These are phyloP conservation scores for Zygoascus bituminiphila DNA, from an alignment of 805 yeast species.

Conservation along the genomic window DNA sequence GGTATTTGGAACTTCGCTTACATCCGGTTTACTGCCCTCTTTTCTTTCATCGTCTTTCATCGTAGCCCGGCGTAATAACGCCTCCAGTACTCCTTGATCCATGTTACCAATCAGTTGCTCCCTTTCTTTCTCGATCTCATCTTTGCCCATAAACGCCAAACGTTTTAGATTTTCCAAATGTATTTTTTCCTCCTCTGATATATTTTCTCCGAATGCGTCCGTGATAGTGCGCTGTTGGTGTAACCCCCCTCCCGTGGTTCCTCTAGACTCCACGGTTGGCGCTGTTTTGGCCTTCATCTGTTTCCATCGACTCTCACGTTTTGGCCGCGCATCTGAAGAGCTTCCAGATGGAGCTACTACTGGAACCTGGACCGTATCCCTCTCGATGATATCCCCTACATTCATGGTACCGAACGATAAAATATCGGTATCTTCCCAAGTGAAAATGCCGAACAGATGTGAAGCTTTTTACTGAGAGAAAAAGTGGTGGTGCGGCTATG, in stretches of 20 bases:
- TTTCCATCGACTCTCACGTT: conserved; percentile 4
- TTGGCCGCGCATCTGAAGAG: conserved; percentile 4
- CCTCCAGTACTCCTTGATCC: conserved; percentile 58
- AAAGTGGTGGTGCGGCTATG: neutral
- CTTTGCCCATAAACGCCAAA: conserved; percentile 53
- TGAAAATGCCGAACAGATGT: neutral
- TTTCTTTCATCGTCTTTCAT: conserved; percentile 31
- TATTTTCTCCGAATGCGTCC: conserved; percentile 42
- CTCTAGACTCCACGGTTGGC: neutral
- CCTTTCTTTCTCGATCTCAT: conserved; percentile 55
- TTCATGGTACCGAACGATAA: conserved; percentile 53
- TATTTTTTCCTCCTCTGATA: conserved; percentile 42
- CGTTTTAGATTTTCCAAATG: conserved; percentile 66
- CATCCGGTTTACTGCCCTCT: too few relatives aligned
- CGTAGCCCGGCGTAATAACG: conserved; percentile 35
- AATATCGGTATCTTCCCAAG: too few relatives aligned
- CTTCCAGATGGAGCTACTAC: conserved; percentile 10
- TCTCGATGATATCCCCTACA: conserved; percentile 64
- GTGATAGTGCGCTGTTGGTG: neutral
- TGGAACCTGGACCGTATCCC: conserved; percentile 10
- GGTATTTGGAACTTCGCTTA: neutral
- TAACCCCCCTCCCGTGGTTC: neutral
- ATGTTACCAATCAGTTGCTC: conserved; percentile 58
- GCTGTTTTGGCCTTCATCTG: neutral
- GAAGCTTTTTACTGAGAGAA: neutral